A percentile compares a stretch with the other conserved stretches of the same genome.
These are phyloP conservation scores for Boletus reticulatus DNA, from an alignment of 768 basidiomycete genomes.

Conservation along the genomic window DNA sequence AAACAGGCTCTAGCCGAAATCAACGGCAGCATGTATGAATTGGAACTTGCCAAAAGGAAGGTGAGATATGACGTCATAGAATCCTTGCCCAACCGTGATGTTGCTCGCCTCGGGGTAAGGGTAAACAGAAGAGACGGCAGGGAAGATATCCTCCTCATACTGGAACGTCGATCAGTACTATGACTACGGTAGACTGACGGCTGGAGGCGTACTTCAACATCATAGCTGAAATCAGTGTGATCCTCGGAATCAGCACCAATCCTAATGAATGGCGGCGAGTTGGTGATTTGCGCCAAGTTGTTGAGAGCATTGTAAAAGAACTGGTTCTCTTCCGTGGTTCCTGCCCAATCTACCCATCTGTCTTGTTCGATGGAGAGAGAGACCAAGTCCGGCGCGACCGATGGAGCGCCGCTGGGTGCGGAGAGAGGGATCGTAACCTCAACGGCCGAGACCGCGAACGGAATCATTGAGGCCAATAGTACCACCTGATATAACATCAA, in stretches of 20 bases:
- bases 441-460: conserved; percentile 7
- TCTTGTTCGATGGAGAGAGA: conserved; percentile 73
- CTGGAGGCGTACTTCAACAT: conserved; percentile 38
- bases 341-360: conserved; percentile 67
- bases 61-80: conserved; percentile 50
- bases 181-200: neutral
- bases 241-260: conserved; percentile 60
- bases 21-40: neutral
- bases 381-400: conserved; percentile 46
- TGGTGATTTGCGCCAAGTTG: conserved; percentile 52
- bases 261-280: conserved; percentile 52
- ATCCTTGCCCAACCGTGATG: conserved; percentile 57
- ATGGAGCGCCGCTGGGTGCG: conserved; percentile 35
- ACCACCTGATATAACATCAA: neutral
- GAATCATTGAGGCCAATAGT: neutral
- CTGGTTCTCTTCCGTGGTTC: conserved; percentile 46
- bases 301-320: conserved; percentile 62
- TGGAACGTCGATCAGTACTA: conserved; percentile 15
- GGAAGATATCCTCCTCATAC: conserved; percentile 51
- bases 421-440: conserved; percentile 41
- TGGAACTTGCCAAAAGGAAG: conserved; percentile 44
- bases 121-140: conserved; percentile 42
- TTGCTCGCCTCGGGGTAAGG: conserved; percentile 68
- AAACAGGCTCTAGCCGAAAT: neutral
- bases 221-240: conserved; percentile 52